Base-by-base conservation (phyloP, 306 rosid genomes). In the Gleditsia sinensis region DNA sequence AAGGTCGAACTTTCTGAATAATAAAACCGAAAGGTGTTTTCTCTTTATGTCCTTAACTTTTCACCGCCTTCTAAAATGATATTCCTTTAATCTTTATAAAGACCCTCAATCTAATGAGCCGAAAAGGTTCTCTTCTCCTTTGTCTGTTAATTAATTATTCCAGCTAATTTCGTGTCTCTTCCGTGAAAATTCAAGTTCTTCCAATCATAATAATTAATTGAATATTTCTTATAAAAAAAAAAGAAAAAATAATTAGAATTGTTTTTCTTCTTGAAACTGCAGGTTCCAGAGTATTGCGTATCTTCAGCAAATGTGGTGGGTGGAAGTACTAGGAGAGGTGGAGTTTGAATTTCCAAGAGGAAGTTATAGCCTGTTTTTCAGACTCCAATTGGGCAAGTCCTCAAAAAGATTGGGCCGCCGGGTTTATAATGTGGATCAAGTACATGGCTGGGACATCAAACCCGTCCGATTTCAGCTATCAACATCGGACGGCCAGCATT, bases 281-380 rank as follows among this genome's bases (percentile, higher is more conserved):
- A 94, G 98, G 81, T 94, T 88, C 63, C 70, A 80, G 17, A 79
- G 83, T 30, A 87, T 94, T 64, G 96, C 97, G 19, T 94, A 91
- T 59, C 94, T 94, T 39, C 90, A 84, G 57, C 96, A 89, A 67
- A 88, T 94, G 46, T 94, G 98, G 97, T 94, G 97, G 98, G 87
- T 94, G 30, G 97, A 94, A 81, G 86, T 85, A 17, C 1, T 60
- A 6, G 98, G 98, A 32, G 97, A 91, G 32, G 3, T 94, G 42
- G 91, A 89, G 11, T 89, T 94, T 17, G 98, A 89, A 69, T 85
- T 94, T 39, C 92, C 94, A 19, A 46, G 50, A 0, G 97, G 98
- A 10, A 78, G 33, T 7, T 89, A 94, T 65, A 77, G 89, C 76
- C 2, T 94, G 2, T 86, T 67, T 50, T 94, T 94, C 76, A 80